Percentiles rank a stretch among this genome's conserved stretches.
phyloP scores from a whole-genome alignment of 768 basidiomycete genomes.

The Favolaschia claudopus region DNA sequence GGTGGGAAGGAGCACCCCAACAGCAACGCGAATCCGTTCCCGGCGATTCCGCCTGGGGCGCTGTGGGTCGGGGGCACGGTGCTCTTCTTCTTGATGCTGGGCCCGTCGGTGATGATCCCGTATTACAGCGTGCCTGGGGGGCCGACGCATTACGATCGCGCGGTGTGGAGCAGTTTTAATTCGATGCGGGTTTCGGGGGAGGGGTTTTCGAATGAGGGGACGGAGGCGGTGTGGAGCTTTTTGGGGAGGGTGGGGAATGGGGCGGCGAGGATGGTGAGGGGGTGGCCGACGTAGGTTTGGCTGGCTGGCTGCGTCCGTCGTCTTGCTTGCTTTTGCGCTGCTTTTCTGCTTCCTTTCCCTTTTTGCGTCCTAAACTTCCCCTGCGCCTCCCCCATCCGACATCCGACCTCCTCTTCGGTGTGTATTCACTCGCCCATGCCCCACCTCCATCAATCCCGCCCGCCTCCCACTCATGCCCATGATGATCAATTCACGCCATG shows the following conservation, averaged over 20 bases:
- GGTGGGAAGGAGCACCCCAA: conserved; percentile 39
- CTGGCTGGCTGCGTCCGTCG: too few relatives aligned
- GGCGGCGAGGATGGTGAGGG: conserved; percentile 76
- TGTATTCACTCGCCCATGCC: too few relatives aligned
- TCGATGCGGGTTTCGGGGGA: conserved; percentile 73
- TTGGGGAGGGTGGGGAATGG: conserved; percentile 77
- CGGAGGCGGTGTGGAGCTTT: conserved; percentile 71
- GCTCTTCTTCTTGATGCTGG: conserved; percentile 65
- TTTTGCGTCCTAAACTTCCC: too few relatives aligned
- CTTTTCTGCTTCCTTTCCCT: not conserved
- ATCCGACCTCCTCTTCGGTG: too few relatives aligned
- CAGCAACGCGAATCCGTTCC: conserved; percentile 48
- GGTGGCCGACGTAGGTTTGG: conserved; percentile 73
- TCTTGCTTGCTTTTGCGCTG: not conserved
- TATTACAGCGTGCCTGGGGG: conserved; percentile 68
- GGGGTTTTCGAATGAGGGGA: conserved; percentile 68
- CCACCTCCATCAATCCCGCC: too few relatives aligned
- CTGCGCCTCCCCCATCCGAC: too few relatives aligned
- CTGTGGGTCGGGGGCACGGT: conserved; percentile 71
- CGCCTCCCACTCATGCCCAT: too few relatives aligned
- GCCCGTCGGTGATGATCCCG: conserved; percentile 64
- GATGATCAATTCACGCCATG: too few relatives aligned
- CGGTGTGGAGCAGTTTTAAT: conserved; percentile 84
- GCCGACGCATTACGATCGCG: conserved; percentile 76
- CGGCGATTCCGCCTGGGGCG: conserved; percentile 37